phyloP scores from a whole-genome alignment of 2,329 filamentous ascomycete species.

The Pochonia chlamydosporia region DNA sequence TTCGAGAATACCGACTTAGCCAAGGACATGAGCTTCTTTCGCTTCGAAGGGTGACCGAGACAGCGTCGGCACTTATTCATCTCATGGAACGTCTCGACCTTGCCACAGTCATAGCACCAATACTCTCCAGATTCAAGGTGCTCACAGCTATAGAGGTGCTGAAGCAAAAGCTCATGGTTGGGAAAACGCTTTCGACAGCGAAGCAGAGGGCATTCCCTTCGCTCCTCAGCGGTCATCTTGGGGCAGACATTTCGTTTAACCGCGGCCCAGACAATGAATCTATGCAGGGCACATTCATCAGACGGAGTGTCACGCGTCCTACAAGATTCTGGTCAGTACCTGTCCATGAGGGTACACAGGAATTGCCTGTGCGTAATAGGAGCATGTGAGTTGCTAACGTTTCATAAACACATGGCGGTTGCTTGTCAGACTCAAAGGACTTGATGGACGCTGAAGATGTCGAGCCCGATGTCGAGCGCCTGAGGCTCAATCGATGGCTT shows the following conservation, averaged over 20 bases:
- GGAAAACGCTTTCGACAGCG: slow-evolving; percentile 43
- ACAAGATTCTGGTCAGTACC: slow-evolving; percentile 12
- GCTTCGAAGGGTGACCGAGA: slow-evolving; percentile 43
- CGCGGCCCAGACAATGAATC: slow-evolving; percentile 52
- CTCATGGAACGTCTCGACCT: slow-evolving; percentile 47
- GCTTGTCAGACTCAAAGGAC: slow-evolving; percentile 9
- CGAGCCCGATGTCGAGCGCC: slow-evolving; percentile 7
- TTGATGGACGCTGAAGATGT: slow-evolving; percentile 4
- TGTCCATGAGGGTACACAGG: neutral
- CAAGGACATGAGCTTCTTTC: slow-evolving; percentile 45
- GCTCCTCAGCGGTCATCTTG: slow-evolving; percentile 41
- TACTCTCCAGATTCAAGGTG: slow-evolving; percentile 47
- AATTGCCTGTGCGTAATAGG: neutral
- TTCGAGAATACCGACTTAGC: slow-evolving; percentile 50
- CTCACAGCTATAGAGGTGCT: slow-evolving; percentile 43
- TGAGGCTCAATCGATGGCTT: slow-evolving; percentile 8
- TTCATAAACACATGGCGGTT: slow-evolving; percentile 11
- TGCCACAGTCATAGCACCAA: slow-evolving; percentile 49
- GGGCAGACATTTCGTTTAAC: slow-evolving; percentile 46
- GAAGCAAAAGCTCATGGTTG: slow-evolving; percentile 49
- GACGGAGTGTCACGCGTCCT: slow-evolving; percentile 39
- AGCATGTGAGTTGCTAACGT: neutral
- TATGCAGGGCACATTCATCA: slow-evolving; percentile 46
- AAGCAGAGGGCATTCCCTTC: slow-evolving; percentile 45
- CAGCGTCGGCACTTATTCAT: slow-evolving; percentile 40